Evolutionary conservation across 306 rosid species (phyloP).

Genomic region (Gleditsia sinensis): DNA sequence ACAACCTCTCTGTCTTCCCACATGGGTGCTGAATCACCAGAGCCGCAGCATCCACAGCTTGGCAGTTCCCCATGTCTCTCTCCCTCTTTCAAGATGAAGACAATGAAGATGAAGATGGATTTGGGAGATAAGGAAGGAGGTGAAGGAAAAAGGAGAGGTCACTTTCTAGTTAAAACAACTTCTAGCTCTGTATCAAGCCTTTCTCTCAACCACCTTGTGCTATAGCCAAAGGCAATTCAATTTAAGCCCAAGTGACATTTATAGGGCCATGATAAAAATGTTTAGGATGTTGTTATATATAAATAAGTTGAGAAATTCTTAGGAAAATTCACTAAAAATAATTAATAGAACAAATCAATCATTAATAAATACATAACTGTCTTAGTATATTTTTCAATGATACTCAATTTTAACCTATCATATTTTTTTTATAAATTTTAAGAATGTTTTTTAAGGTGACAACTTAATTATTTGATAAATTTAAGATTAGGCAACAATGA

Average conservation of each 20-base stretch:
- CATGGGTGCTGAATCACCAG: slow-evolving; percentile 91
- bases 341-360: no score
- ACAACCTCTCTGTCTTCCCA: slow-evolving; percentile 88
- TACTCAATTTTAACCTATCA: no score
- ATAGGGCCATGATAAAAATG: slow-evolving; percentile 44
- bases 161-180: slow-evolving; percentile 54
- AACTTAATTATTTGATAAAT: not conserved
- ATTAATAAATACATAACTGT: no score
- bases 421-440: no score
- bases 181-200: no score
- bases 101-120: slow-evolving; percentile 20
- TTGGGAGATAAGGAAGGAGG: slow-evolving; percentile 26
- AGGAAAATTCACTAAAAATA: no score
- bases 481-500: slow-evolving; percentile 30
- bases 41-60: slow-evolving; percentile 97
- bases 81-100: not conserved
- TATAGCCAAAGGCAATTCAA: slow-evolving; percentile 45
- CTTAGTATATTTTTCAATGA: no score
- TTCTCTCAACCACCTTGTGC: no score
- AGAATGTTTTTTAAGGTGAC: no score
- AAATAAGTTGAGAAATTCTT: no score
- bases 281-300: slow-evolving; percentile 24
- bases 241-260: slow-evolving; percentile 44
- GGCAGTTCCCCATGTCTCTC: slow-evolving; percentile 86
- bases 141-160: slow-evolving; percentile 54